Evolutionary conservation across 495 filamentous ascomycete species (phyloP).

Genomic region (Tuber calosporum): DNA sequence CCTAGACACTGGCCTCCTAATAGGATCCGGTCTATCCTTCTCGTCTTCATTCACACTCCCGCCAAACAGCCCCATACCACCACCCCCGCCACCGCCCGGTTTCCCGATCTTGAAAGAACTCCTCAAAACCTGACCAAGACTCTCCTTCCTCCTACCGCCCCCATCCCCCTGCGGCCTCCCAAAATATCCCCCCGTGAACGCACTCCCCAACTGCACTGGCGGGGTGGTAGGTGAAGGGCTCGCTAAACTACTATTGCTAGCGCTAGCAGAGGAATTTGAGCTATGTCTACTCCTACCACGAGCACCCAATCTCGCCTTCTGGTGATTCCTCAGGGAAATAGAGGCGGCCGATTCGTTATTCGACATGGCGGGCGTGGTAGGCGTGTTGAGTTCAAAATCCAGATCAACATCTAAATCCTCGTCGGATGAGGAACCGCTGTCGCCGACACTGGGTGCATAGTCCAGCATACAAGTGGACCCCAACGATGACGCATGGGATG

Average conservation of each 20-base stretch:
- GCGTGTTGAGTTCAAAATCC: conserved; percentile 30
- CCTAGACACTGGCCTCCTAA: conserved; percentile 66
- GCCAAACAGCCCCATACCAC: neutral
- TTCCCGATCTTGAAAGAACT: conserved; percentile 30
- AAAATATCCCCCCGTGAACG: conserved; percentile 34
- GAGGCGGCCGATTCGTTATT: conserved; percentile 37
- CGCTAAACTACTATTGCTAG: conserved; percentile 20
- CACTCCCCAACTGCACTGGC: conserved; percentile 17
- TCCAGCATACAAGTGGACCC: conserved; percentile 45
- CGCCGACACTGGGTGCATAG: conserved; percentile 38
- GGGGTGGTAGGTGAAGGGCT: conserved; percentile 31
- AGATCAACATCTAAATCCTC: conserved; percentile 38
- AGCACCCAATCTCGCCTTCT: conserved; percentile 37
- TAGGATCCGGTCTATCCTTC: conserved; percentile 48
- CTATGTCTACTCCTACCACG: conserved; percentile 28
- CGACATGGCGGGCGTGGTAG: conserved; percentile 18
- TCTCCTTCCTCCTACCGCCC: conserved; percentile 28
- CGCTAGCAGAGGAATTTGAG: conserved; percentile 20
- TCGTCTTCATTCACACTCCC: conserved; percentile 62
- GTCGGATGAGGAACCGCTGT: conserved; percentile 36
- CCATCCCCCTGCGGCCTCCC: conserved; percentile 26
- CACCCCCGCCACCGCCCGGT: conserved; percentile 10
- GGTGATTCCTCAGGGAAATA: conserved; percentile 39
- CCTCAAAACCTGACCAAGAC: conserved; percentile 29
- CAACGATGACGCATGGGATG: conserved; percentile 43